These are phyloP conservation scores for Aspergillus sp. DNA, from an alignment of 2,329 filamentous ascomycete genomes.

Conservation along the genomic window DNA sequence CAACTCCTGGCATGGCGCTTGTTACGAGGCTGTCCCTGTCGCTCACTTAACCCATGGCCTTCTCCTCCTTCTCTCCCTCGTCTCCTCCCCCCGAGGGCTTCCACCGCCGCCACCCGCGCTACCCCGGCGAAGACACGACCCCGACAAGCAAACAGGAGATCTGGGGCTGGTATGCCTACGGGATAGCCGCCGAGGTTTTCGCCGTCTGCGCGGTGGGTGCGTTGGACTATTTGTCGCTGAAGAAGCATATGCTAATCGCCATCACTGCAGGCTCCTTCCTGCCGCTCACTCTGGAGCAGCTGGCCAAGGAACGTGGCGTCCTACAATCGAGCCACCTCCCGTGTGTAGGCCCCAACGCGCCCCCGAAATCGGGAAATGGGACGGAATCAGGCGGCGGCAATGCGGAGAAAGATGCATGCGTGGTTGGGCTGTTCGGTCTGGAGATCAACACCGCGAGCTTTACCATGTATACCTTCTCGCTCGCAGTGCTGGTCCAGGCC, in stretches of 20 bases:
- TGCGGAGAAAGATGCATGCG: constrained; percentile 20
- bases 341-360: constrained; percentile 19
- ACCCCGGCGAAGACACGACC: constrained; percentile 74
- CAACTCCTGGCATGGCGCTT: constrained; percentile 7
- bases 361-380: constrained; percentile 10
- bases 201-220: constrained; percentile 70
- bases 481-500: constrained; percentile 77
- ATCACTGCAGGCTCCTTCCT: constrained; percentile 65
- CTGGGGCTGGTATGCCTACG: constrained; percentile 83
- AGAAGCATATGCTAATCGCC: background rate
- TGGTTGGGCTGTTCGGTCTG: constrained; percentile 23
- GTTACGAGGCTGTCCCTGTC: background rate
- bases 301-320: constrained; percentile 87
- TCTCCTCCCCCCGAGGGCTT: constrained; percentile 9
- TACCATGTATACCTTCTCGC: constrained; percentile 63
- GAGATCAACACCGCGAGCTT: constrained; percentile 32
- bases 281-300: constrained; percentile 78
- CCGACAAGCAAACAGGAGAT: constrained; percentile 74
- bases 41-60: constrained; percentile 1
- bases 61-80: constrained; percentile 9
- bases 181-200: constrained; percentile 90
- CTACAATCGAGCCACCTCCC: constrained; percentile 42
- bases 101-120: constrained; percentile 41
- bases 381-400: constrained; percentile 12
- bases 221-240: constrained; percentile 4